Conservation (phyloP, 768 basidiomycete species). For the Auricularia sp. region DNA sequence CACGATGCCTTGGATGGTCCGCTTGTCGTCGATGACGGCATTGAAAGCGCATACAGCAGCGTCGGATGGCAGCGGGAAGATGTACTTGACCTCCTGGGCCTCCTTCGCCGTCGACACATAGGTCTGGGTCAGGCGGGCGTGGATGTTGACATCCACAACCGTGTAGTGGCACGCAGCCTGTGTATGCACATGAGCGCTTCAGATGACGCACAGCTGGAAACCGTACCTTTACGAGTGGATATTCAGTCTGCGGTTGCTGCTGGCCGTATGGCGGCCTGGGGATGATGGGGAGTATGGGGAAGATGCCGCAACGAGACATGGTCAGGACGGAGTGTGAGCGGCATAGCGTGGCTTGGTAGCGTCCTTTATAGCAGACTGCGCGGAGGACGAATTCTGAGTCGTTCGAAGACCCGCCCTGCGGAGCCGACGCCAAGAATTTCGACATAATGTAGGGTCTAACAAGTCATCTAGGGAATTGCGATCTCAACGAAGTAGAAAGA, state of each 20-base stretch:
- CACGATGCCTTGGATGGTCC: constrained; percentile 34
- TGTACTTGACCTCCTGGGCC: constrained; percentile 28
- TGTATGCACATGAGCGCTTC: not conserved
- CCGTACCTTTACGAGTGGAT: constrained; percentile 1
- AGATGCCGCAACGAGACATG: not conserved
- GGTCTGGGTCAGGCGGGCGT: constrained; percentile 7
- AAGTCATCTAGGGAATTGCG: no score
- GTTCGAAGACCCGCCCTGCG: no score
- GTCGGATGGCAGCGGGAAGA: constrained; percentile 48
- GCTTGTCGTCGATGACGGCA: constrained; percentile 36
- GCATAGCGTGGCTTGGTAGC: no score
- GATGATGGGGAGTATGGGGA: not conserved
- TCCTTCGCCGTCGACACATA: constrained; percentile 7
- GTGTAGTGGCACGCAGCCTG: not conserved
- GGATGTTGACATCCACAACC: not conserved
- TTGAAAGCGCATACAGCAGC: constrained; percentile 48
- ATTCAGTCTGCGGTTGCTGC: not conserved
- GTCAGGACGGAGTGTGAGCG: no score
- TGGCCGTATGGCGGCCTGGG: not conserved
- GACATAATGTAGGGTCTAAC: no score
- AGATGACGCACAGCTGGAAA: not conserved
- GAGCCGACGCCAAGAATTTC: not conserved
- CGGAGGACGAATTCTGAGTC: no score
- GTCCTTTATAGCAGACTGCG: no score
- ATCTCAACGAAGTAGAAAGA: no score